phyloP scores from a whole-genome alignment of 148 eudicot species.

The Suaeda aralocaspica region DNA sequence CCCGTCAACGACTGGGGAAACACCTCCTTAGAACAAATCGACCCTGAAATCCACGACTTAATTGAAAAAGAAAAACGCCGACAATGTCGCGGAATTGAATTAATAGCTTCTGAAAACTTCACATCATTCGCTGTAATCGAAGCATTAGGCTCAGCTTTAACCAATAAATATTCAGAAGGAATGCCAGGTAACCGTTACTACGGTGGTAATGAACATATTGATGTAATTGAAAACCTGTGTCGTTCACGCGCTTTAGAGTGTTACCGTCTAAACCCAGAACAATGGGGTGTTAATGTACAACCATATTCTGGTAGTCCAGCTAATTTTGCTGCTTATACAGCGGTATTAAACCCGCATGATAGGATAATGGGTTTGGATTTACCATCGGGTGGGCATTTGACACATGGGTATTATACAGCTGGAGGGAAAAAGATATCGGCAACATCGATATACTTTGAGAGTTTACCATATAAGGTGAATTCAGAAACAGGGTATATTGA shows the following conservation, averaged over 20 bases:
- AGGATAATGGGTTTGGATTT: slow-evolving; percentile 84
- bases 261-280: slow-evolving; percentile 50
- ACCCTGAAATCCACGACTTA: slow-evolving; percentile 82
- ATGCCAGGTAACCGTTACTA: slow-evolving; percentile 88
- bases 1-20: slow-evolving; percentile 79
- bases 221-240: slow-evolving; percentile 73
- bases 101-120: slow-evolving; percentile 93
- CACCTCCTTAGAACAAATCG: slow-evolving; percentile 48
- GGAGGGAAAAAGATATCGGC: slow-evolving; percentile 87
- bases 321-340: slow-evolving; percentile 86
- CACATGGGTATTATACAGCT: slow-evolving; percentile 88
- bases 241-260: slow-evolving; percentile 56
- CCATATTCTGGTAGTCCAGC: slow-evolving; percentile 77
- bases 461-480: slow-evolving; percentile 91
- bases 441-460: slow-evolving; percentile 92
- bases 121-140: slow-evolving; percentile 89
- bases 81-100: slow-evolving; percentile 76
- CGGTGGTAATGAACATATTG: slow-evolving; percentile 79
- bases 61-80: slow-evolving; percentile 86
- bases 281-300: slow-evolving; percentile 94
- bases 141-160: slow-evolving; percentile 75
- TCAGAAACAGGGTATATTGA: slow-evolving; percentile 72
- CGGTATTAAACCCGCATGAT: slow-evolving; percentile 76
- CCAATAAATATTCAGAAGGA: slow-evolving; percentile 95
- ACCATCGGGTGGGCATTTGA: slow-evolving; percentile 87